Base-by-base conservation (phyloP, 2,329 filamentous ascomycete genomes). In the Aspergillus ustus region DNA sequence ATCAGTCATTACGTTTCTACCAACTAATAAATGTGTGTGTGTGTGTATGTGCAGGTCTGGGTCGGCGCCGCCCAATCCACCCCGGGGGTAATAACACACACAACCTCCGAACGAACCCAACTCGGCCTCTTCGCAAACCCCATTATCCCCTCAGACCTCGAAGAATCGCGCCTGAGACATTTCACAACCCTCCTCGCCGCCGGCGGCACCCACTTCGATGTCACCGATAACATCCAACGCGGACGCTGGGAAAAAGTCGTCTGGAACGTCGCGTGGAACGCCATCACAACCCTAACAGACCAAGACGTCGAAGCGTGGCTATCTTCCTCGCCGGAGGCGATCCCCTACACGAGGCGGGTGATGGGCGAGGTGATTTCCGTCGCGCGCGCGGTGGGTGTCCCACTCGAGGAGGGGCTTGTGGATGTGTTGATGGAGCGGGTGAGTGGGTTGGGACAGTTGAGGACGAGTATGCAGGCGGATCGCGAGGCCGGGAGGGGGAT, bases 51-150 rank as follows among this genome's bases (percentile, higher is more conserved):
- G 13, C 20, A 75, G 73, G 72, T 72, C 4, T 75, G 73, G 85
- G 81, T 84, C 0, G 84, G 84, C 4, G 83, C 83, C 8, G 78
- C 72, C 0, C 85, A 87, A 64, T 73, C 73, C 2, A 69, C 75
- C 7, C 83, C 84, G 0, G 85, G 85, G 0, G 63, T 81, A 2
- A 74, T 86, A 25, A 70, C 73, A 8, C 85, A 87, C 65, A 83
- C 75, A 22, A 81, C 80, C 56, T 81, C 81, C 13, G 85, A 87
- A 67, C 77, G 84, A 63, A 82, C 83, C 70, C 81, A 87, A 59
- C 81, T 87, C 3, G 85, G 85, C 0, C 69, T 86, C 0, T 86
- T 81, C 64, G 73, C 78, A 0, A 84, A 82, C 34, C 25, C 70
- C 0, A 22, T 63, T 0, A 7, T 67, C 0, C 82, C 85, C 52